These are phyloP conservation scores for Inonotus hispidus DNA, from an alignment of 1,284 basidiomycete species.

Conservation along the genomic window DNA sequence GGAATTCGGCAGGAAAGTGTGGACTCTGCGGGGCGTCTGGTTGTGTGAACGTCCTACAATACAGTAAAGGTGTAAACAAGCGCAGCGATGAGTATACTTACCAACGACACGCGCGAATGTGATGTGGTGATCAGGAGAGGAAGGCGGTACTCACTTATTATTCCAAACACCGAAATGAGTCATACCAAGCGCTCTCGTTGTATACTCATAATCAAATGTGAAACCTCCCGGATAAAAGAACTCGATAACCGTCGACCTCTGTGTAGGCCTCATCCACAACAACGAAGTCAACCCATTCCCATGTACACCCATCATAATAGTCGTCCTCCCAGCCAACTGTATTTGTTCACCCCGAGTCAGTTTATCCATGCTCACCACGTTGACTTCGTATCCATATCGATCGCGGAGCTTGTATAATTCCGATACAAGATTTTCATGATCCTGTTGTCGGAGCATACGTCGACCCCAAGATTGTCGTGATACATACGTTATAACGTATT, in stretches of 20 bases:
- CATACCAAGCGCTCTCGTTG: slow-evolving; percentile 76
- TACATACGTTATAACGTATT: slow-evolving; percentile 81
- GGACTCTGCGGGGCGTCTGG: slow-evolving; percentile 42
- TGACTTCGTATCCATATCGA: slow-evolving; percentile 76
- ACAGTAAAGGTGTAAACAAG: too few relatives aligned
- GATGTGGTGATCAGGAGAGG: too few relatives aligned
- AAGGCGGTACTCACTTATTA: slow-evolving; percentile 40
- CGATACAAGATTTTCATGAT: slow-evolving; percentile 61
- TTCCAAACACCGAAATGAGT: slow-evolving; percentile 84
- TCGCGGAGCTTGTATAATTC: slow-evolving; percentile 63
- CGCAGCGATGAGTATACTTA: too few relatives aligned
- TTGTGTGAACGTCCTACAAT: slow-evolving; percentile 40
- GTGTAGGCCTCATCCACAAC: slow-evolving; percentile 80
- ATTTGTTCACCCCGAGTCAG: slow-evolving; percentile 76
- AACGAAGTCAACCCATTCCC: slow-evolving; percentile 81
- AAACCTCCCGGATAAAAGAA: slow-evolving; percentile 86
- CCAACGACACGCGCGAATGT: too few relatives aligned
- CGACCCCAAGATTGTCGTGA: slow-evolving; percentile 84
- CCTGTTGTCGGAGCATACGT: slow-evolving; percentile 57
- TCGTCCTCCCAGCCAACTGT: slow-evolving; percentile 70
- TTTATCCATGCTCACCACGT: slow-evolving; percentile 79
- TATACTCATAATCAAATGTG: slow-evolving; percentile 82
- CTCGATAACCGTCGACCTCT: slow-evolving; percentile 77
- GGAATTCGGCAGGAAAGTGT: slow-evolving; percentile 51
- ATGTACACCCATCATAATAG: slow-evolving; percentile 87